Evolutionary conservation across 2,329 filamentous ascomycete genomes (phyloP).

Genomic region (Tolypocladium tundrense): DNA sequence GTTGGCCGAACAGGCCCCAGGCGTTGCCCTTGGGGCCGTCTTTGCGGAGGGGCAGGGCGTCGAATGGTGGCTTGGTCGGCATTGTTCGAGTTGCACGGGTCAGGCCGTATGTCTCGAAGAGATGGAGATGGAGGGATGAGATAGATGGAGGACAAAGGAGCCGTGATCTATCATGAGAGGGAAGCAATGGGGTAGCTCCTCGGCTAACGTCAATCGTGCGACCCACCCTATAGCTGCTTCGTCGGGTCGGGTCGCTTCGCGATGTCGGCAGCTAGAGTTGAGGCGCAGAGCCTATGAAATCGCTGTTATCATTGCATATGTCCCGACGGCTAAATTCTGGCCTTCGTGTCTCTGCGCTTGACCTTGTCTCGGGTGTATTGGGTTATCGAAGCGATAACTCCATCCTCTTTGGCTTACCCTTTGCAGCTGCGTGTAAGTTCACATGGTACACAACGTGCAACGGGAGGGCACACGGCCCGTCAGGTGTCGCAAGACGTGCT

Average conservation of each 20-base stretch:
- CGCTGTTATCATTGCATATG: neutral
- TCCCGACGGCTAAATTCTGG: neutral
- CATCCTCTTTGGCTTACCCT: neutral
- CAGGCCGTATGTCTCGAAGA: neutral
- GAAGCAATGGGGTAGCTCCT: neutral
- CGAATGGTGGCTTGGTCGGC: conserved; percentile 21
- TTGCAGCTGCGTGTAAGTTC: too few relatives aligned
- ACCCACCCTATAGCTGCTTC: neutral
- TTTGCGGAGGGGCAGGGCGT: conserved; percentile 37
- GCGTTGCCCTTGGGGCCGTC: conserved; percentile 41
- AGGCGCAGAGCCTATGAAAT: too few relatives aligned
- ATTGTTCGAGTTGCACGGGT: neutral
- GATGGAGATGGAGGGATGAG: neutral
- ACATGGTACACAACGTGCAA: too few relatives aligned
- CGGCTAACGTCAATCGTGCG: neutral
- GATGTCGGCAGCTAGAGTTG: neutral
- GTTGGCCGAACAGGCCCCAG: conserved; percentile 42
- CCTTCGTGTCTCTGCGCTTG: too few relatives aligned
- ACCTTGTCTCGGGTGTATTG: neutral
- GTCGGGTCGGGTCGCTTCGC: neutral
- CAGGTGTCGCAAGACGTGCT: too few relatives aligned
- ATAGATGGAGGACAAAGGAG: neutral
- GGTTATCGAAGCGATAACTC: too few relatives aligned
- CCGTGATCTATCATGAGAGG: neutral
- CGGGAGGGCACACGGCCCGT: too few relatives aligned